phyloP scores from a whole-genome alignment of 179 eudicot species.

The Heliamphora pulchella region DNA sequence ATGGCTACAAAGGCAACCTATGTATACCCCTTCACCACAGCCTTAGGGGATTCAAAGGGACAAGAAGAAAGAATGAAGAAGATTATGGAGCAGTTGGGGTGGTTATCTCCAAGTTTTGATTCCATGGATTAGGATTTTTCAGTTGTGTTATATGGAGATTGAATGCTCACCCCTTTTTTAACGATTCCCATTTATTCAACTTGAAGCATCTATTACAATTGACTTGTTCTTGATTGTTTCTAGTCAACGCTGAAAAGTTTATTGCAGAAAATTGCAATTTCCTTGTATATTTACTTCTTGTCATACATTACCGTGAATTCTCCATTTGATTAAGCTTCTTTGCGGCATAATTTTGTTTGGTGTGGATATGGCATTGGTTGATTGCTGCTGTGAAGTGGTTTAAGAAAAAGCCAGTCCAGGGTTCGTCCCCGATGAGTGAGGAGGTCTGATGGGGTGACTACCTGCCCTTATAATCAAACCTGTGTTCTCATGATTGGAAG shows the following conservation, averaged over 20 bases:
- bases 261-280: neutral
- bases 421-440: neutral
- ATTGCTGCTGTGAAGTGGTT: constrained; percentile 4
- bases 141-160: neutral
- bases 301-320: too few relatives aligned
- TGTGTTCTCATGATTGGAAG: neutral
- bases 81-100: constrained; percentile 66
- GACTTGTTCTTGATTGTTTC: neutral
- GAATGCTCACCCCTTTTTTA: neutral
- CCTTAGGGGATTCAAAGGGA: constrained; percentile 94
- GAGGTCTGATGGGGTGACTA: neutral
- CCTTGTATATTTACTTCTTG: neutral
- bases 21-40: constrained; percentile 90
- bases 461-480: constrained; percentile 1
- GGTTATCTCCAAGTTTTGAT: constrained; percentile 84
- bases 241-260: neutral
- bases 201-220: neutral
- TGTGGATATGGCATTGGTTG: neutral
- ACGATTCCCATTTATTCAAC: neutral
- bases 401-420: neutral
- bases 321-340: neutral
- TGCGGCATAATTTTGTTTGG: neutral
- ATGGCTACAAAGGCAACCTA: constrained; percentile 90
- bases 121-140: constrained; percentile 43
- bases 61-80: constrained; percentile 80